phyloP scores from a whole-genome alignment of 495 filamentous ascomycete species.

The Acidiella bohemica region DNA sequence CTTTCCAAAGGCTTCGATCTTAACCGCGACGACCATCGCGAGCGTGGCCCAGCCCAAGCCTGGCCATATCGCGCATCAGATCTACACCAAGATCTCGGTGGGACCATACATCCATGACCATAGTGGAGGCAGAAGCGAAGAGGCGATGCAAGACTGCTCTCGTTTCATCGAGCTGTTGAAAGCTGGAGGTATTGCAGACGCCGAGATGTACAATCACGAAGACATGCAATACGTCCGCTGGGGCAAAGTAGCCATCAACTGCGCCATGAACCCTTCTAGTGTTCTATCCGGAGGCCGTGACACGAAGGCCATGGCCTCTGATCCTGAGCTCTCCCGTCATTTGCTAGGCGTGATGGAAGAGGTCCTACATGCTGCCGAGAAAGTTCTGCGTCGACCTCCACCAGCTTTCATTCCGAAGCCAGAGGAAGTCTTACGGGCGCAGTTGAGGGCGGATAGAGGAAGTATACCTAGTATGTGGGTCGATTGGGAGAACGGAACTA shows the following conservation, averaged over 20 bases:
- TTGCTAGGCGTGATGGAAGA: slow-evolving; percentile 43
- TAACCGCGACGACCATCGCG: slow-evolving; percentile 48
- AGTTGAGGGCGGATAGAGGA: slow-evolving; percentile 40
- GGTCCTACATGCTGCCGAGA: slow-evolving; percentile 40
- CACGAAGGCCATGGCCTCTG: slow-evolving; percentile 36
- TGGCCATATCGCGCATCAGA: slow-evolving; percentile 43
- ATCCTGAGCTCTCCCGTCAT: slow-evolving; percentile 31
- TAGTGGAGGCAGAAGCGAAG: background rate
- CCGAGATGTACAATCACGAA: slow-evolving; percentile 29
- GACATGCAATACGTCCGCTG: slow-evolving; percentile 45
- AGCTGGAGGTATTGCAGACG: slow-evolving; percentile 41
- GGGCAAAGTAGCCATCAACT: slow-evolving; percentile 55
- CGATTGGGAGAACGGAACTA: slow-evolving; percentile 42
- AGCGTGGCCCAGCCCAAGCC: slow-evolving; percentile 38
- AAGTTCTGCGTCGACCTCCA: slow-evolving; percentile 36
- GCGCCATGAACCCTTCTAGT: slow-evolving; percentile 48
- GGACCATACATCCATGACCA: slow-evolving; percentile 35
- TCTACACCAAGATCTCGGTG: slow-evolving; percentile 47
- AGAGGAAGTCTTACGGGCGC: slow-evolving; percentile 41
- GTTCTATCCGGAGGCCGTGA: slow-evolving; percentile 42
- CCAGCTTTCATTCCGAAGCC: slow-evolving; percentile 36
- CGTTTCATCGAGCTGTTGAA: slow-evolving; percentile 24
- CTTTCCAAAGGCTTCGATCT: slow-evolving; percentile 41
- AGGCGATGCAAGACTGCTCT: slow-evolving; percentile 10
- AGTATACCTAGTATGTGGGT: slow-evolving; percentile 45